These are phyloP conservation scores for Pisolithus microcarpus DNA, from an alignment of 768 basidiomycete species.

Conservation along the genomic window DNA sequence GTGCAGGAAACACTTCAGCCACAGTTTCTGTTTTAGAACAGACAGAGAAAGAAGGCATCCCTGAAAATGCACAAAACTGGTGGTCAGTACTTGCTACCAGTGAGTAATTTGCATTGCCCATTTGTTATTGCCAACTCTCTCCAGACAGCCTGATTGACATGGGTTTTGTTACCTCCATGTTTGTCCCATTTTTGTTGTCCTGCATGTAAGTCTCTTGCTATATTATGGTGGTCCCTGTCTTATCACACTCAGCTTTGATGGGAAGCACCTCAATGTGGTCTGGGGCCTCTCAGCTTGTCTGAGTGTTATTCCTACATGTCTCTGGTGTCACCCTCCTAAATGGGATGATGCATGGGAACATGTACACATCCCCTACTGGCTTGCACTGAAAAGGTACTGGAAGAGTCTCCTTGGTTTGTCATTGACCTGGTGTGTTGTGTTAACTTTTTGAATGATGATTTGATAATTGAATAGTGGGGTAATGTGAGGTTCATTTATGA, in stretches of 20 bases:
- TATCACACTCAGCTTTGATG: conserved; percentile 48
- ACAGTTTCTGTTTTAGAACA: conserved; percentile 85
- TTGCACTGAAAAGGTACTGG: conserved; percentile 77
- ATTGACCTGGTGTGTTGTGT: conserved; percentile 51
- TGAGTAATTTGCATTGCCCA: conserved; percentile 27
- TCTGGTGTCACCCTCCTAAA: conserved; percentile 78
- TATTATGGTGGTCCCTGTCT: not conserved
- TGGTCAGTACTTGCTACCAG: conserved; percentile 90
- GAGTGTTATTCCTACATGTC: conserved; percentile 70
- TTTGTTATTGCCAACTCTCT: conserved; percentile 1
- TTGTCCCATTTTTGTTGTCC: conserved; percentile 77
- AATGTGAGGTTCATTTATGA: conserved; percentile 64
- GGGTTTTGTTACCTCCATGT: conserved; percentile 72
- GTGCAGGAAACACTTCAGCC: conserved; percentile 86
- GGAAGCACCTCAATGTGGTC: conserved; percentile 72
- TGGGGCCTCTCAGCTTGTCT: conserved; percentile 86
- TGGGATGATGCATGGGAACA: conserved; percentile 73
- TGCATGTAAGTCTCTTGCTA: conserved; percentile 63
- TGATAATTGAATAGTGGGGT: not conserved
- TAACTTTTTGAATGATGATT: too few species aligned
- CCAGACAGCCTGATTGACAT: conserved; percentile 80
- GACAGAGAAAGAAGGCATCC: conserved; percentile 74
- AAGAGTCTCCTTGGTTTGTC: conserved; percentile 63
- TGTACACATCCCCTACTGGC: conserved; percentile 62
- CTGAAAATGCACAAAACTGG: conserved; percentile 72